These are phyloP conservation scores for Dactylellina parvicollis DNA, from an alignment of 2,329 filamentous ascomycete genomes.

Conservation along the genomic window DNA sequence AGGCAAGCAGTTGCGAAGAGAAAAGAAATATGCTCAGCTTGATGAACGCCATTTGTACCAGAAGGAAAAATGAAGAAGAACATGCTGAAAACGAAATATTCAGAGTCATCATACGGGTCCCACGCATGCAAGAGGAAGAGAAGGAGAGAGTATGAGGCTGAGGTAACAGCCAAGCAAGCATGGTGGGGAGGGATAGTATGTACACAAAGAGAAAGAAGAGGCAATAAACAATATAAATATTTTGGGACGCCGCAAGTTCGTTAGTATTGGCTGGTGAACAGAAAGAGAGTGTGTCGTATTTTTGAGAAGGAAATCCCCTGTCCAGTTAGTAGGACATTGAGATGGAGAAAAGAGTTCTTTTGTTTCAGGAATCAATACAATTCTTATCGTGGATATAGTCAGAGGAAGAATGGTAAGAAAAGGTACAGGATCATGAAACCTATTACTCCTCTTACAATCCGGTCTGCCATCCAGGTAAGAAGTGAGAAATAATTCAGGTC, in stretches of 20 bases:
- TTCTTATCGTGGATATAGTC: constrained; percentile 38
- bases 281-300: neutral
- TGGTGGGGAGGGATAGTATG: constrained; percentile 42
- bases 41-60: constrained; percentile 42
- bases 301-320: neutral
- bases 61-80: constrained; percentile 14
- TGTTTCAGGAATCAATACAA: constrained; percentile 42
- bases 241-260: constrained; percentile 45
- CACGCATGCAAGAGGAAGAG: constrained; percentile 12
- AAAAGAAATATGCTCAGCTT: constrained; percentile 26
- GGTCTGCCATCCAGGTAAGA: constrained; percentile 14
- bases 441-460: constrained; percentile 32
- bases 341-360: constrained; percentile 5
- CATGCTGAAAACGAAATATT: constrained; percentile 30
- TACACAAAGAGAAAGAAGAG: constrained; percentile 30
- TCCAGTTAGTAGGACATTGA: neutral
- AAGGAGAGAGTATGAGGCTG: neutral
- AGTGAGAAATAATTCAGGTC: constrained; percentile 10
- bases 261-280: constrained; percentile 34
- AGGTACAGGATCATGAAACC: constrained; percentile 39
- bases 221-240: constrained; percentile 18
- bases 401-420: constrained; percentile 22
- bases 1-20: neutral
- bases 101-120: constrained; percentile 48
- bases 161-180: too few relatives aligned